A percentile compares a stretch with the other conserved stretches of the same genome.
phyloP scores from a whole-genome alignment of 768 basidiomycete genomes.

The Panus rudis region DNA sequence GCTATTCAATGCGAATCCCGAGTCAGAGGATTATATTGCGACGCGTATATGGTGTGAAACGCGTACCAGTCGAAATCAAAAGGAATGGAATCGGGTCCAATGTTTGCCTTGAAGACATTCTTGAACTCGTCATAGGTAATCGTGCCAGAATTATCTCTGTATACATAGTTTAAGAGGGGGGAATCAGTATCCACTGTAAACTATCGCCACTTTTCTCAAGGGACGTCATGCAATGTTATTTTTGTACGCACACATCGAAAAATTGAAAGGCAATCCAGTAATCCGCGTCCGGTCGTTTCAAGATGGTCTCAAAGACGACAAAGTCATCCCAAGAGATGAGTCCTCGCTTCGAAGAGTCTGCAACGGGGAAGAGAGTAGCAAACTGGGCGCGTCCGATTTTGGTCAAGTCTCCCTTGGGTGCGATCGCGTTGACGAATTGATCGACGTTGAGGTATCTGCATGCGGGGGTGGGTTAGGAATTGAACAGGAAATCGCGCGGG shows the following conservation, averaged over 20 bases:
- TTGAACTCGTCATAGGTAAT: slow-evolving; percentile 96
- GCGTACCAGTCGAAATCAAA: slow-evolving; percentile 89
- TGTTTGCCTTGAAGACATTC: slow-evolving; percentile 76
- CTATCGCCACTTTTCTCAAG: neutral
- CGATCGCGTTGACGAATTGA: slow-evolving; percentile 93
- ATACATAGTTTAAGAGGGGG: slow-evolving; percentile 11
- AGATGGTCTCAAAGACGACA: slow-evolving; percentile 85
- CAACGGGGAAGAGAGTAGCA: slow-evolving; percentile 83
- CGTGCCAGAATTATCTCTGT: slow-evolving; percentile 82
- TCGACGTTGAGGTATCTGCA: slow-evolving; percentile 78
- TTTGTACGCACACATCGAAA: slow-evolving; percentile 77
- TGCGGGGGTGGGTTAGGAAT: slow-evolving; percentile 3
- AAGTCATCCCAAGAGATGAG: slow-evolving; percentile 94
- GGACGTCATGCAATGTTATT: neutral
- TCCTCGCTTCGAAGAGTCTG: slow-evolving; percentile 69
- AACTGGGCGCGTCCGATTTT: slow-evolving; percentile 88
- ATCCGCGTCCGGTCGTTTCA: slow-evolving; percentile 94
- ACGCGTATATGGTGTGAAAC: slow-evolving; percentile 9
- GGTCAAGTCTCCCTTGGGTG: slow-evolving; percentile 75
- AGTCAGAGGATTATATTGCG: neutral
- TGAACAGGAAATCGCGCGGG: neutral
- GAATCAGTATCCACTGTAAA: slow-evolving; percentile 3
- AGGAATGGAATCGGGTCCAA: slow-evolving; percentile 75
- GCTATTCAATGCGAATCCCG: slow-evolving; percentile 27
- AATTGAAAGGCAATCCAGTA: slow-evolving; percentile 96